A percentile compares a stretch with the other conserved stretches of the same genome.
Conservation (phyloP, 2,329 filamentous ascomycete genomes). For the Aplosporella prunicola region DNA sequence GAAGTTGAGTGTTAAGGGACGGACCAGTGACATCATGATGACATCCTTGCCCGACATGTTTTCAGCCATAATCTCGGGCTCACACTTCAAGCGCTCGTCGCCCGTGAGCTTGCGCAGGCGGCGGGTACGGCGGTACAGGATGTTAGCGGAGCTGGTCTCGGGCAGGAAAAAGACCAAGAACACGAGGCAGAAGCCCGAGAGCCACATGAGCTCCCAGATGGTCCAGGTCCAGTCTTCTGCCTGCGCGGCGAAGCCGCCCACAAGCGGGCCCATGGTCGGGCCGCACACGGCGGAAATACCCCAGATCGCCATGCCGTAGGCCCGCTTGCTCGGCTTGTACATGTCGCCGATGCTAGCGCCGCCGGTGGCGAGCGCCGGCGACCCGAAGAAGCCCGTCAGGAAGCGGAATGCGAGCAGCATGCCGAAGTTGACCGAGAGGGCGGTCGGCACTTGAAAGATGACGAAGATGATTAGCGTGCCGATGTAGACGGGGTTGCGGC, state of each 20-base stretch:
- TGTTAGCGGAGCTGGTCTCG: slow-evolving; percentile 33
- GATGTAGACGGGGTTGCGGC: slow-evolving; percentile 38
- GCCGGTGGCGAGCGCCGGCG: slow-evolving; percentile 37
- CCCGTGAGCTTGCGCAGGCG: slow-evolving; percentile 34
- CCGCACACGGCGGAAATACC: slow-evolving; percentile 33
- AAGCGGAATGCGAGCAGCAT: slow-evolving; percentile 45
- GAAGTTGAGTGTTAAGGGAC: slow-evolving; percentile 36
- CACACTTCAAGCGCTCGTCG: slow-evolving; percentile 28
- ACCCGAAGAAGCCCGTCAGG: slow-evolving; percentile 40
- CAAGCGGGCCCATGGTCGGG: slow-evolving; percentile 33
- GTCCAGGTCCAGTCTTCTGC: slow-evolving; percentile 33
- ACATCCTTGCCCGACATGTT: slow-evolving; percentile 30
- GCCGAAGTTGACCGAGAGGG: slow-evolving; percentile 39
- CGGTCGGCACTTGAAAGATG: slow-evolving; percentile 38
- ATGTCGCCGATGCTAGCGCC: slow-evolving; percentile 39
- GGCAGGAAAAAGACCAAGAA: slow-evolving; percentile 32
- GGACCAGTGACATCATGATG: slow-evolving; percentile 31
- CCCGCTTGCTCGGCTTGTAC: slow-evolving; percentile 29
- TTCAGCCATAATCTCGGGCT: slow-evolving; percentile 31
- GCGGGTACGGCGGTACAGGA: slow-evolving; percentile 31
- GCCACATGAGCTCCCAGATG: slow-evolving; percentile 34
- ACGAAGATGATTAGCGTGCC: slow-evolving; percentile 37
- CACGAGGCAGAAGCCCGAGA: slow-evolving; percentile 30
- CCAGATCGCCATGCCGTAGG: slow-evolving; percentile 33
- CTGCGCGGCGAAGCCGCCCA: slow-evolving; percentile 34